Percentiles rank a stretch among this genome's conserved stretches.
These are phyloP conservation scores for Tardiomyces depauwii DNA, from an alignment of 1,139 yeast genomes.

Conservation along the genomic window DNA sequence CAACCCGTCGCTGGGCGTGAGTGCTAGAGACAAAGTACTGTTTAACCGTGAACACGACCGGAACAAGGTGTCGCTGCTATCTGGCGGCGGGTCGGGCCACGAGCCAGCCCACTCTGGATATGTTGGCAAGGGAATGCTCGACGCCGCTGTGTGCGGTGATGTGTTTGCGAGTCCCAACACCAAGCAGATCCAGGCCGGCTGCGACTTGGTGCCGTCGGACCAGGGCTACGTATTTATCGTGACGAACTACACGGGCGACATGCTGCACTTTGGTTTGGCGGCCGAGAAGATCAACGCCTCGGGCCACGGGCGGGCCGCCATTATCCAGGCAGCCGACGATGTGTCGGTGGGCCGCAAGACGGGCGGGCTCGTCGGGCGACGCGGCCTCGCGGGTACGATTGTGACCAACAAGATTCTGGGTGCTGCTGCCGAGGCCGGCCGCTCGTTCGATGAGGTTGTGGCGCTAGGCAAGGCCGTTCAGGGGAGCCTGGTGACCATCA, in stretches of 20 bases:
- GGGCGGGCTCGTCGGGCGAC: slow-evolving; percentile 83
- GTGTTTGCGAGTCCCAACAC: slow-evolving; percentile 90
- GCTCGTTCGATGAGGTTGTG: slow-evolving; percentile 40
- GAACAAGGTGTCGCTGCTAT: slow-evolving; percentile 49
- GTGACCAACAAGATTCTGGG: slow-evolving; percentile 80
- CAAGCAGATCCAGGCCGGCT: slow-evolving; percentile 68
- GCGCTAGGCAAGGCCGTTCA: slow-evolving; percentile 51
- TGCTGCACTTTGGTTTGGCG: slow-evolving; percentile 82
- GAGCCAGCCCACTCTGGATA: slow-evolving; percentile 91
- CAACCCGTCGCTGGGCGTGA: slow-evolving; percentile 22
- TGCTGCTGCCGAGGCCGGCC: slow-evolving; percentile 45
- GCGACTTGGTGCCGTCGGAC: slow-evolving; percentile 43
- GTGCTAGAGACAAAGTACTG: slow-evolving; percentile 29
- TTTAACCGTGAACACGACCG: slow-evolving; percentile 25
- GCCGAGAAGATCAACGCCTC: slow-evolving; percentile 76
- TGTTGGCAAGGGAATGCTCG: slow-evolving; percentile 71
- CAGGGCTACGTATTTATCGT: slow-evolving; percentile 67
- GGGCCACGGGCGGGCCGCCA: slow-evolving; percentile 52
- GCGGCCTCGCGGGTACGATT: slow-evolving; percentile 88
- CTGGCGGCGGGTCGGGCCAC: slow-evolving; percentile 96
- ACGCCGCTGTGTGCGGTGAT: slow-evolving; percentile 83
- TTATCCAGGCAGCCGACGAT: slow-evolving; percentile 77
- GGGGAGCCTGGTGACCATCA: slow-evolving; percentile 66
- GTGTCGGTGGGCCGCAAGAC: slow-evolving; percentile 84
- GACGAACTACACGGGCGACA: slow-evolving; percentile 91